phyloP scores from a whole-genome alignment of 352 stramenopile species.

The Phytophthora boehmeriae region DNA sequence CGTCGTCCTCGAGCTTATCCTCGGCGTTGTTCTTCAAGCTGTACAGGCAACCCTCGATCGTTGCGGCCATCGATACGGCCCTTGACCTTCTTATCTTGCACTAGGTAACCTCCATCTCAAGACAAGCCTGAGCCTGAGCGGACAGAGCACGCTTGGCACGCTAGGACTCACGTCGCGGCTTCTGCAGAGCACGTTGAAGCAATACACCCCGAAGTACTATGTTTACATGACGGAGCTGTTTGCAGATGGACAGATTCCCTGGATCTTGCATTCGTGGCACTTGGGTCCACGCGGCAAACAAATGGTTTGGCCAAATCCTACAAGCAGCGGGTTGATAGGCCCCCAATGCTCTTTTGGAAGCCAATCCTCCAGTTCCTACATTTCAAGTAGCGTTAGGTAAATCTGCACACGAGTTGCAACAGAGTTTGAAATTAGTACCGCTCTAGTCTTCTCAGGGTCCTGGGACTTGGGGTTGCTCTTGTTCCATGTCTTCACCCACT shows the following conservation, averaged over 20 bases:
- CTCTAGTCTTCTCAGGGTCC: constrained; percentile 93
- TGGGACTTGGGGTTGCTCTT: constrained; percentile 78
- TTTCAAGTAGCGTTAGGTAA: constrained; percentile 5
- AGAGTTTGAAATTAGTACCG: constrained; percentile 26
- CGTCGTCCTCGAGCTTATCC: constrained; percentile 96
- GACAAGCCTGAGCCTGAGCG: constrained; percentile 92
- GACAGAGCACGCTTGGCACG: constrained; percentile 98
- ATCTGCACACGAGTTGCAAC: not conserved
- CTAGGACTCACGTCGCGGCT: constrained; percentile 96
- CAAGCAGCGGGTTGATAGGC: constrained; percentile 93
- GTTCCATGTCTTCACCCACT: constrained; percentile 93
- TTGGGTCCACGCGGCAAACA: constrained; percentile 75
- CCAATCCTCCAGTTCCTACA: constrained; percentile 93
- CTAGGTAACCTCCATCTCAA: constrained; percentile 99
- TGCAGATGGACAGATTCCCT: constrained; percentile 74
- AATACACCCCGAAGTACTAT: too few species aligned
- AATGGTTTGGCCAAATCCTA: constrained; percentile 96
- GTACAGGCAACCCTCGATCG: constrained; percentile 96
- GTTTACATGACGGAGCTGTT: constrained; percentile 37
- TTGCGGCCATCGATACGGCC: constrained; percentile 97
- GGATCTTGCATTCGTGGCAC: constrained; percentile 76
- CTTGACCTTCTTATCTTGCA: constrained; percentile 98
- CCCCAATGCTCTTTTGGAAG: constrained; percentile 91
- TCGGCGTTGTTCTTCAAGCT: constrained; percentile 95
- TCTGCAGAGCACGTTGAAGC: constrained; percentile 96